Percentiles rank a stretch among this genome's conserved stretches.
Conservation (phyloP, 2,329 filamentous ascomycete species). For the Akanthomyces muscarius region DNA sequence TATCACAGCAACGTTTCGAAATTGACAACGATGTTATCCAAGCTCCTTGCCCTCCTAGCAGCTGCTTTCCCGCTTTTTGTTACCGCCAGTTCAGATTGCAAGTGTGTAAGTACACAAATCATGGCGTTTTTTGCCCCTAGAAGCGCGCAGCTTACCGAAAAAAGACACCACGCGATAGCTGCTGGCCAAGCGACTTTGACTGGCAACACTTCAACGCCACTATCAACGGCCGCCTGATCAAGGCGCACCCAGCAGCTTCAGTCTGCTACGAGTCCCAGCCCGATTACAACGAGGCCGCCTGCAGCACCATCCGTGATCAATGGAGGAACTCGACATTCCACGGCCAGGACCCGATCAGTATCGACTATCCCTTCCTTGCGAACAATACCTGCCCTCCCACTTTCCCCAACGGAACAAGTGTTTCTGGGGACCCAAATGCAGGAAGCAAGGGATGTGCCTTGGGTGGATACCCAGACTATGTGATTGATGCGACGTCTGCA, state of each 20-base stretch:
- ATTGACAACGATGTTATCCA: too few species aligned
- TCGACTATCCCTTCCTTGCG: slow-evolving; percentile 24
- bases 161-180: slow-evolving; percentile 29
- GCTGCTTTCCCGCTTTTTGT: too few species aligned
- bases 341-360: slow-evolving; percentile 6
- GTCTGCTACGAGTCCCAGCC: slow-evolving; percentile 43
- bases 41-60: too few species aligned
- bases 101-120: too few species aligned
- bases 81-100: too few species aligned
- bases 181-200: slow-evolving; percentile 41
- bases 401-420: slow-evolving; percentile 30
- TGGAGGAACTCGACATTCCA: slow-evolving; percentile 24
- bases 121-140: too few species aligned
- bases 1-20: too few species aligned
- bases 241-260: slow-evolving; percentile 44
- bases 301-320: slow-evolving; percentile 30
- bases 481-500: slow-evolving; percentile 26
- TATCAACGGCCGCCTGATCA: slow-evolving; percentile 44
- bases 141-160: too few species aligned
- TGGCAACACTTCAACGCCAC: slow-evolving; percentile 48
- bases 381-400: slow-evolving; percentile 29
- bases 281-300: slow-evolving; percentile 38
- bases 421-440: slow-evolving; percentile 31
- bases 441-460: slow-evolving; percentile 35
- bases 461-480: slow-evolving; percentile 34